A percentile compares a stretch with the other conserved stretches of the same genome.
Evolutionary conservation across 2,329 filamentous ascomycete species (phyloP).

Genomic region (Didymella pomorum): DNA sequence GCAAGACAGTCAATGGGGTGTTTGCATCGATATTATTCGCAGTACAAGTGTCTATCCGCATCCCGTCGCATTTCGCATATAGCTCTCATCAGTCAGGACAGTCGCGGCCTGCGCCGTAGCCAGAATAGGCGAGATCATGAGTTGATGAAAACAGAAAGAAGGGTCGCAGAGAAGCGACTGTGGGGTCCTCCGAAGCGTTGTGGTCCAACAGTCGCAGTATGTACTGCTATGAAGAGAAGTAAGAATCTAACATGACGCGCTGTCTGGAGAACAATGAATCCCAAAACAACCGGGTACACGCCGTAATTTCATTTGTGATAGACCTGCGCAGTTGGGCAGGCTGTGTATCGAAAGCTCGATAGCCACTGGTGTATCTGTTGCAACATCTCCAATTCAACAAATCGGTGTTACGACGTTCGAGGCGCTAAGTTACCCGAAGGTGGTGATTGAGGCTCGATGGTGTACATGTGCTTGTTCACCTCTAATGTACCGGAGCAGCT

Average conservation of each 20-base stretch:
- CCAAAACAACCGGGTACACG: slow-evolving; percentile 21
- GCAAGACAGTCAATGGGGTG: neutral
- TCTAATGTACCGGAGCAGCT: slow-evolving; percentile 18
- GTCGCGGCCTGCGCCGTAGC: slow-evolving; percentile 28
- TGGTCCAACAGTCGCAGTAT: slow-evolving; percentile 34
- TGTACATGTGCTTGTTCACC: neutral
- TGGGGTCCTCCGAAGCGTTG: slow-evolving; percentile 36
- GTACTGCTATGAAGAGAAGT: slow-evolving; percentile 27
- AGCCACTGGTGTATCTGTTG: slow-evolving; percentile 10
- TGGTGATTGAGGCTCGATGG: neutral
- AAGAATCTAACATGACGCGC: slow-evolving; percentile 21
- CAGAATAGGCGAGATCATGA: slow-evolving; percentile 18
- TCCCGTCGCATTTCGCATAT: slow-evolving; percentile 26
- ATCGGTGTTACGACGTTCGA: slow-evolving; percentile 1
- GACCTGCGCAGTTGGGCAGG: slow-evolving; percentile 13
- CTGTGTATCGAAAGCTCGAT: slow-evolving; percentile 7
- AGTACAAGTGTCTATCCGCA: slow-evolving; percentile 21
- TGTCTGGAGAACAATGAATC: slow-evolving; percentile 15
- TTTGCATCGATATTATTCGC: slow-evolving; percentile 22
- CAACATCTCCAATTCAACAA: slow-evolving; percentile 7
- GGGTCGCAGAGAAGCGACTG: slow-evolving; percentile 28
- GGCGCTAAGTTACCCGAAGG: neutral
- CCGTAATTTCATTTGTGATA: slow-evolving; percentile 24
- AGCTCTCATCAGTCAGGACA: slow-evolving; percentile 23
- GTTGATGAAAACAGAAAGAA: slow-evolving; percentile 24